phyloP scores from a whole-genome alignment of 768 basidiomycete species.

The Inosperma sp. region DNA sequence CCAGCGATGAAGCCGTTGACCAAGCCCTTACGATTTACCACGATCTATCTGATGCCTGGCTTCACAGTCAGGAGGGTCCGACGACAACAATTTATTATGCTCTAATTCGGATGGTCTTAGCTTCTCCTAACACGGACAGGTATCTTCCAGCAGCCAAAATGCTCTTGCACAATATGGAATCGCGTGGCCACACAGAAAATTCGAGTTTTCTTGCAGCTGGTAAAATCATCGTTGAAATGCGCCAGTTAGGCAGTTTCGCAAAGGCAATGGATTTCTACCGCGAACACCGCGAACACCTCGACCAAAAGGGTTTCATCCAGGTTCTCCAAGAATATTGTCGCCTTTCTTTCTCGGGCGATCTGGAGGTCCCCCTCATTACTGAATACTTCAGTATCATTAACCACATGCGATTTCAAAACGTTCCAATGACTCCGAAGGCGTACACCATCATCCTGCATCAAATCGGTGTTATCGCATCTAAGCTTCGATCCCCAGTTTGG shows the following conservation, averaged over 20 bases:
- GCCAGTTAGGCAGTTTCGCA: conserved; percentile 45
- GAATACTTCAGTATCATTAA: conserved; percentile 72
- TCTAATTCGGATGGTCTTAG: conserved; percentile 45
- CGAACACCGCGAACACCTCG: conserved; percentile 39
- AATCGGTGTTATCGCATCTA: conserved; percentile 43
- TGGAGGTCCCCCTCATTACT: conserved; percentile 40
- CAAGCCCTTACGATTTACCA: conserved; percentile 50
- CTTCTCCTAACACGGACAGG: conserved; percentile 40
- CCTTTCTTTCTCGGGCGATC: conserved; percentile 45
- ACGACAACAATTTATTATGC: conserved; percentile 46
- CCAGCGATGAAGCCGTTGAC: conserved; percentile 43
- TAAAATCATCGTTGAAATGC: conserved; percentile 64
- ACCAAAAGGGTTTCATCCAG: conserved; percentile 54
- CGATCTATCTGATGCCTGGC: conserved; percentile 38
- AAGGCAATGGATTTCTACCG: conserved; percentile 64
- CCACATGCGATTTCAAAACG: conserved; percentile 71
- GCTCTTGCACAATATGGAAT: conserved; percentile 65
- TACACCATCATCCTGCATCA: conserved; percentile 66
- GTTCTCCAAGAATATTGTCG: conserved; percentile 63
- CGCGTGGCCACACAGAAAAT: conserved; percentile 41
- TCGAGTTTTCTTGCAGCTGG: conserved; percentile 45
- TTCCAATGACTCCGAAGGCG: conserved; percentile 50
- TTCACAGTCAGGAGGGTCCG: conserved; percentile 21
- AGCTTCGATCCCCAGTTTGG: conserved; percentile 20
- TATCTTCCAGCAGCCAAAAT: conserved; percentile 44